Evolutionary conservation across 768 basidiomycete genomes (phyloP).

Genomic region (Neoboletus subvelutipes): DNA sequence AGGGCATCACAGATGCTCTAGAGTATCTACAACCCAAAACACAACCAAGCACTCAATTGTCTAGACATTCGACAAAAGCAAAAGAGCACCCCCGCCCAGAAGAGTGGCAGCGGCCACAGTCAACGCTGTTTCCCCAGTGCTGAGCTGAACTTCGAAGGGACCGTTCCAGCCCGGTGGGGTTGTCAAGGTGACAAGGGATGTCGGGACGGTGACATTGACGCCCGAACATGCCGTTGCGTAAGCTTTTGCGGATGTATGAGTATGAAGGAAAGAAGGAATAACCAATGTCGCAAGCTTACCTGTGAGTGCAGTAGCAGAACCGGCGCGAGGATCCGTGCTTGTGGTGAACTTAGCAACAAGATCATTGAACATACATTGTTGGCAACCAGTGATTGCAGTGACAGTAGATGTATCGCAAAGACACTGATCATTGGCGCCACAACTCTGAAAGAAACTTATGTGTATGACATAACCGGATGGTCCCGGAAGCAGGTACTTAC

Average conservation of each 20-base stretch:
- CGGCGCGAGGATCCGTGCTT: slow-evolving; percentile 52
- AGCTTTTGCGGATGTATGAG: slow-evolving; percentile 36
- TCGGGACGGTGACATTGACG: slow-evolving; percentile 39
- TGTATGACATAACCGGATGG: background rate
- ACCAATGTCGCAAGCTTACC: slow-evolving; percentile 41
- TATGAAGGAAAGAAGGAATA: slow-evolving; percentile 3
- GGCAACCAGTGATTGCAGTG: slow-evolving; percentile 46
- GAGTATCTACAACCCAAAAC: background rate
- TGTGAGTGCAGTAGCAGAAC: slow-evolving; percentile 55
- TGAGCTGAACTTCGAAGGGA: slow-evolving; percentile 49
- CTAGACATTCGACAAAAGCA: slow-evolving; percentile 56
- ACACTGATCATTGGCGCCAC: slow-evolving; percentile 48
- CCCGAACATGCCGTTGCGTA: slow-evolving; percentile 50
- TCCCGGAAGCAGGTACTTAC: slow-evolving; percentile 13
- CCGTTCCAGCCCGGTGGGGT: slow-evolving; percentile 62
- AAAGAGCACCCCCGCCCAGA: slow-evolving; percentile 49
- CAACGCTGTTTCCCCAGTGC: slow-evolving; percentile 42
- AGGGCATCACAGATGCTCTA: background rate
- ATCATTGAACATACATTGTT: slow-evolving; percentile 65
- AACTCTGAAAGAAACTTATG: slow-evolving; percentile 31
- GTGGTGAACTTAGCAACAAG: slow-evolving; percentile 51
- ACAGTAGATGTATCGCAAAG: slow-evolving; percentile 51
- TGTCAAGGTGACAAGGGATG: slow-evolving; percentile 40
- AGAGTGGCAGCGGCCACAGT: slow-evolving; percentile 42
- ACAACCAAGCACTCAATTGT: background rate